Conservation (phyloP, 768 basidiomycete genomes). For the Macrolepiota fuliginosa region DNA sequence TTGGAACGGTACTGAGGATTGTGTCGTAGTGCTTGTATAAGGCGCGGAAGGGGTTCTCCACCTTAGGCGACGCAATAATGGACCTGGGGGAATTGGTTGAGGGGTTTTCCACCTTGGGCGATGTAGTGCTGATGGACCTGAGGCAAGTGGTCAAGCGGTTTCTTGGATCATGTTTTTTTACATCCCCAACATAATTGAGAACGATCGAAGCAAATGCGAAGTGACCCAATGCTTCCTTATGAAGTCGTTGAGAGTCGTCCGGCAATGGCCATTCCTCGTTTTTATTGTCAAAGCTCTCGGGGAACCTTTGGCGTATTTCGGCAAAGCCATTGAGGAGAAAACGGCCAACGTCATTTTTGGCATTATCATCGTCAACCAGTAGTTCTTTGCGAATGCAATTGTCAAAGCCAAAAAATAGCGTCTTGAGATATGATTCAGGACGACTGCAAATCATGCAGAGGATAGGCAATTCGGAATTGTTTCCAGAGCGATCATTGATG, state of each 20-base stretch:
- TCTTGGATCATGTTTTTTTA: not conserved
- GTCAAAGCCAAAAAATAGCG: not conserved
- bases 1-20: not conserved
- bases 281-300: not conserved
- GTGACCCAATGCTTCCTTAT: not conserved
- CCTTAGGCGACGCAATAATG: not conserved
- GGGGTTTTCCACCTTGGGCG: not conserved
- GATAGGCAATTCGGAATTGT: no score
- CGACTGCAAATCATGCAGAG: not conserved
- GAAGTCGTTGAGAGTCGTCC: not conserved
- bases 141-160: not conserved
- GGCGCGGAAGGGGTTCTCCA: not conserved
- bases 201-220: not conserved
- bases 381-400: not conserved
- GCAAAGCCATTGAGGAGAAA: not conserved
- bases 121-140: not conserved
- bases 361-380: not conserved
- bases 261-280: not conserved
- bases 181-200: not conserved
- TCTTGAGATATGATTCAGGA: not conserved
- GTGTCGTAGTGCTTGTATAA: not conserved
- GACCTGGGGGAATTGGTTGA: no score
- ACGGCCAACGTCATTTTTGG: not conserved
- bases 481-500: not conserved
- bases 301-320: not conserved